Base-by-base conservation (phyloP, 352 stramenopile genomes). In the Pythium chondricola region DNA sequence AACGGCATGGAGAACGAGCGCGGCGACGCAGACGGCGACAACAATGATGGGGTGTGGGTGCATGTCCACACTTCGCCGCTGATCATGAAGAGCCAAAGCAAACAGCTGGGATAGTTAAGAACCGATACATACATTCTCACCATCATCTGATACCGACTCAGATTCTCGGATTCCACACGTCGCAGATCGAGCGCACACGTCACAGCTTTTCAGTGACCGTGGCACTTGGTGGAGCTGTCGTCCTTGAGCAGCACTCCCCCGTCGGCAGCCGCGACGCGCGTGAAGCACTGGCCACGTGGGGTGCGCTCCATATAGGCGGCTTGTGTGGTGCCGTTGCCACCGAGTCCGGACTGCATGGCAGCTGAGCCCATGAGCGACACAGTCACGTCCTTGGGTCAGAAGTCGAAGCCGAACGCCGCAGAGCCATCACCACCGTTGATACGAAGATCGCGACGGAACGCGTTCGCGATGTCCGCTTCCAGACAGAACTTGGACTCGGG, bases 401-500 rank as follows among this genome's bases (percentile, higher is more conserved):
- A 65, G 25, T 37, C 51, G 41, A 58, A 57, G 21, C 56, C 63
- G 33, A 76, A 60, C 41, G 31, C 25, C 16, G 35, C 35, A 14
- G 44, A 44, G 35, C 61, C 48, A 16, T 13, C 35, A 14, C 21
- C 26, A 50, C 13, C 29, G 29, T 21, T 17, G 4, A 43, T 30
- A 44, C 21, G 20, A 45, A 58, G 30, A 26, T 56, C 63, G 18
- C 70, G 67, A 16, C 52, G 56, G 35, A 83, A 83, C 8, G 56
- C 59, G 38, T 84, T 75, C 16, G 55, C 38, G 33, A 83, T 58
- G 17, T 73, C 47, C 6, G 69, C 71, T 17, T 74, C 65, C 6
- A 83, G 63, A 0, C 69, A 48, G 49, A 67, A 86, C 17, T 58
- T 59, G 20, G 21, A 43, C 65, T 9, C 49, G 48, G 44, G 68